These are phyloP conservation scores for Sporothrix brasiliensis DNA, from an alignment of 2,329 filamentous ascomycete genomes.

Conservation along the genomic window DNA sequence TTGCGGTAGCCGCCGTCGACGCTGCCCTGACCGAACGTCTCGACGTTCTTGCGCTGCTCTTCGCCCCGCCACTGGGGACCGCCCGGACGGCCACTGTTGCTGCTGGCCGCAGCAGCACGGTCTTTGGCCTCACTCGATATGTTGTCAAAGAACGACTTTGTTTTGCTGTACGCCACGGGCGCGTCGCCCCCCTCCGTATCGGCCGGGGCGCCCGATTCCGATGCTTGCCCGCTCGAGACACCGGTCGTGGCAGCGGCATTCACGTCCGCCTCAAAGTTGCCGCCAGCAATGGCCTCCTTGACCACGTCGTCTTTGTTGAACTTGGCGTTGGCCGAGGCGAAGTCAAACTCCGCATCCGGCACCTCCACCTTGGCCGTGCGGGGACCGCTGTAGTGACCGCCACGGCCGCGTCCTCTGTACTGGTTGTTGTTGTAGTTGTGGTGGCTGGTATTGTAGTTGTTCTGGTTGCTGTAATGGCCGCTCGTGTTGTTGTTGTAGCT, in stretches of 20 bases:
- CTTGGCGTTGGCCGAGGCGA: conserved; percentile 81
- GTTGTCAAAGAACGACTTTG: conserved; percentile 94
- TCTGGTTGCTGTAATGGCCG: neutral
- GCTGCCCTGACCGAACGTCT: conserved; percentile 96
- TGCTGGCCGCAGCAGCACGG: conserved; percentile 66
- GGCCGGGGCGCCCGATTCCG: conserved; percentile 26
- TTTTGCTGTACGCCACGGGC: conserved; percentile 76
- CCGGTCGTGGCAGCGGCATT: conserved; percentile 36
- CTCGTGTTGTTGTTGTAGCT: neutral
- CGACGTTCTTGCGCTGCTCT: conserved; percentile 93
- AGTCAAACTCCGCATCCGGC: conserved; percentile 89
- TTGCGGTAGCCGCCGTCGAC: conserved; percentile 79
- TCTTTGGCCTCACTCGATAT: conserved; percentile 94
- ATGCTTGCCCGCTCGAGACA: conserved; percentile 37
- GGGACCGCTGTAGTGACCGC: conserved; percentile 53
- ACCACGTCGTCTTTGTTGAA: conserved; percentile 85
- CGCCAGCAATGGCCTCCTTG: conserved; percentile 76
- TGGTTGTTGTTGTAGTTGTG: conserved; percentile 13
- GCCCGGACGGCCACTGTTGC: conserved; percentile 62
- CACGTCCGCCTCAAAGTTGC: conserved; percentile 47
- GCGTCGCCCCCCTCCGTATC: conserved; percentile 40
- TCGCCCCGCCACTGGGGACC: conserved; percentile 88
- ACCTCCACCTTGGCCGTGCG: conserved; percentile 76
- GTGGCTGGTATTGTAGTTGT: neutral
- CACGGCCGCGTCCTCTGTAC: conserved; percentile 47